Evolutionary conservation across 2,329 filamentous ascomycete genomes (phyloP), one percentile per base, ranked within the genome.

Genomic region (Didymella lethalis): DNA sequence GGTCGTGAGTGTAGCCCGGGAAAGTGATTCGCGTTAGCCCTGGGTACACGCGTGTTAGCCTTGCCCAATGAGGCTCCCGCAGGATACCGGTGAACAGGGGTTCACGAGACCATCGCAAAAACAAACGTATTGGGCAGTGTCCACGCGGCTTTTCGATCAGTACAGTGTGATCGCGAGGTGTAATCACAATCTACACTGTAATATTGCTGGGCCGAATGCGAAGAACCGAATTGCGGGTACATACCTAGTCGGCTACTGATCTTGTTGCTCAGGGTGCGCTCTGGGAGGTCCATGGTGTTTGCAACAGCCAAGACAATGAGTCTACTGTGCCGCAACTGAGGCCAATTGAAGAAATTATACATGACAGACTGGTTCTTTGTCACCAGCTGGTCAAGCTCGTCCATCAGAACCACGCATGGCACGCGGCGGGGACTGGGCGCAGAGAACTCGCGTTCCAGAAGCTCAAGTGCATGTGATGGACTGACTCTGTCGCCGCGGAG

Each of bases 311-410:
- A 86, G 7, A 99, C 96, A 75, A 99, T 97, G 44, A 99, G 84
- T 48, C 93, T 88, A 53, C 92, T 97, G 77, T 99, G 93, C 48
- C 91, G 87, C 53, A 98, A 83, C 11, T 92, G 91, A 4, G 95
- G 95, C 95, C 95, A 99, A 74, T 99, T 99, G 85, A 99, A 99
- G 78, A 99, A 99, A 78, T 99, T 99, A 81, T 99, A 99, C 95
- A 99, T 99, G 79, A 99, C 95, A n/a, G 92, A 94, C 77, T 99
- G 96, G 71, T 97, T 98, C 73, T 94, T 95, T 12, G 95, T 99
- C 5, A 99, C 96, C 7, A 99, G 86, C 78, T 99, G 95, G 75
- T 99, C 95, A 47, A 99, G 84, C 78, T 99, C 95, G 72, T 99
- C 95, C 95, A 99, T 99, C 49, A 99, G 81, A 2, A 99, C 95